phyloP scores from a whole-genome alignment of 2,329 filamentous ascomycete species.

The Hymenoscyphus occultus region DNA sequence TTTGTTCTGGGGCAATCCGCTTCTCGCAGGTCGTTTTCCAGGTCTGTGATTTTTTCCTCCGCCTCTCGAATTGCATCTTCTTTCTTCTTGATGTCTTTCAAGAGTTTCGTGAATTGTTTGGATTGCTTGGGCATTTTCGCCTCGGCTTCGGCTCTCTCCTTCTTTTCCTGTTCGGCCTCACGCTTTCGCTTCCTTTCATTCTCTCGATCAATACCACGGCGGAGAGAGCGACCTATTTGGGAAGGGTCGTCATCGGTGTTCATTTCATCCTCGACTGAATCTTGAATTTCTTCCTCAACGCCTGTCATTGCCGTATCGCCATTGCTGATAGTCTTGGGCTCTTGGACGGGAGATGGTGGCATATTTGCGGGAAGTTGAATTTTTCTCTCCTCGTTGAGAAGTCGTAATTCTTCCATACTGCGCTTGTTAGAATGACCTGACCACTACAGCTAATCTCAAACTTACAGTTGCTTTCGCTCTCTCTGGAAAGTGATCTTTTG shows the following conservation, averaged over 20 bases:
- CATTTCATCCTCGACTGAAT: conserved; percentile 54
- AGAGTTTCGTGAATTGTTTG: conserved; percentile 82
- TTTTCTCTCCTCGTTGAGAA: conserved; percentile 70
- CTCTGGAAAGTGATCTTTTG: conserved; percentile 93
- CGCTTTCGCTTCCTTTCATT: conserved; percentile 74
- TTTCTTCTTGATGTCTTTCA: conserved; percentile 87
- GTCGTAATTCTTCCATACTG: conserved; percentile 68
- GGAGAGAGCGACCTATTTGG: conserved; percentile 52
- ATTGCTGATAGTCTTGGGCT: conserved; percentile 40
- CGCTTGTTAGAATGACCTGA: conserved; percentile 32
- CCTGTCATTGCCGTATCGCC: conserved; percentile 62
- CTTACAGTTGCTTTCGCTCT: conserved; percentile 65
- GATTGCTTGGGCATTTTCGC: conserved; percentile 70
- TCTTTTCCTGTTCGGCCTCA: conserved; percentile 67
- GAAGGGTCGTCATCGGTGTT: conserved; percentile 63
- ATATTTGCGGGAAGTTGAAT: conserved; percentile 70
- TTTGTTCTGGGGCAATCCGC: conserved; percentile 89
- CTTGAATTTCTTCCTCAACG: conserved; percentile 60
- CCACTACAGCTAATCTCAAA: conserved; percentile 23
- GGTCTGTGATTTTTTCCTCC: conserved; percentile 78
- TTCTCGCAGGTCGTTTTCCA: conserved; percentile 91
- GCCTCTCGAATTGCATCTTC: conserved; percentile 75
- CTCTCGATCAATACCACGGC: conserved; percentile 64
- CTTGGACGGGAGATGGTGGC: conserved; percentile 58
- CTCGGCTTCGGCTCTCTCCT: conserved; percentile 55